Conservation (phyloP, 495 filamentous ascomycete genomes). For the Hypoxylon lienhwacheense region DNA sequence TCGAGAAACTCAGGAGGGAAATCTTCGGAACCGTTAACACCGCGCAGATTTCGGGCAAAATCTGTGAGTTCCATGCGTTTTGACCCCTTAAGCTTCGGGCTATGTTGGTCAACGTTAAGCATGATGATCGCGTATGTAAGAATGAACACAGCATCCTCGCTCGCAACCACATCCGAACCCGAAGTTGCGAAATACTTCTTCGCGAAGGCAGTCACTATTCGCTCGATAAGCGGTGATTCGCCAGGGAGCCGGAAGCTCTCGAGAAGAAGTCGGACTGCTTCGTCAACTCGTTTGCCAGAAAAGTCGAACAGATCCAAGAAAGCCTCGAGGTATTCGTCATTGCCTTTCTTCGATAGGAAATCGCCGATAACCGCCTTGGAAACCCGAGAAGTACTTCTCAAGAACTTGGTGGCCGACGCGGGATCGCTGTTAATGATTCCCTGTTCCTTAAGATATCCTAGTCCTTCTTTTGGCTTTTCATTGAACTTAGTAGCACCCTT, state of each 20-base stretch:
- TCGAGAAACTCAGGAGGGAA: slow-evolving; percentile 86
- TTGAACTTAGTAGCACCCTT: slow-evolving; percentile 92
- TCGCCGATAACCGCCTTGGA: slow-evolving; percentile 92
- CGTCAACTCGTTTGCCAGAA: slow-evolving; percentile 78
- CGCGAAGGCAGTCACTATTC: slow-evolving; percentile 83
- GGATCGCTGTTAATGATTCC: slow-evolving; percentile 81
- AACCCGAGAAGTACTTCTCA: slow-evolving; percentile 80
- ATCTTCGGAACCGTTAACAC: slow-evolving; percentile 82
- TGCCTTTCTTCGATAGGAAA: slow-evolving; percentile 84
- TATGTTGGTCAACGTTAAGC: slow-evolving; percentile 93
- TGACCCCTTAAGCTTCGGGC: slow-evolving; percentile 79
- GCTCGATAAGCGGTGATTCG: slow-evolving; percentile 88
- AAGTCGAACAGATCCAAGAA: slow-evolving; percentile 90
- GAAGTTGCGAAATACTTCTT: slow-evolving; percentile 80
- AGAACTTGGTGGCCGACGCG: slow-evolving; percentile 71
- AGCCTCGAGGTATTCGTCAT: slow-evolving; percentile 76
- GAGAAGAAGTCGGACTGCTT: slow-evolving; percentile 83
- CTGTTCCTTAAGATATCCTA: slow-evolving; percentile 80
- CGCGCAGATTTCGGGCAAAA: slow-evolving; percentile 85
- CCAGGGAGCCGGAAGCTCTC: slow-evolving; percentile 94
- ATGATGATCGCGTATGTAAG: slow-evolving; percentile 96
- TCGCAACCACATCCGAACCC: slow-evolving; percentile 72
- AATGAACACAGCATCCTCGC: slow-evolving; percentile 87
- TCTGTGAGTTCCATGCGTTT: slow-evolving; percentile 79
- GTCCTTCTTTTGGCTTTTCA: slow-evolving; percentile 85